phyloP scores from a whole-genome alignment of 495 filamentous ascomycete species.

The Penicillium riverlandense region DNA sequence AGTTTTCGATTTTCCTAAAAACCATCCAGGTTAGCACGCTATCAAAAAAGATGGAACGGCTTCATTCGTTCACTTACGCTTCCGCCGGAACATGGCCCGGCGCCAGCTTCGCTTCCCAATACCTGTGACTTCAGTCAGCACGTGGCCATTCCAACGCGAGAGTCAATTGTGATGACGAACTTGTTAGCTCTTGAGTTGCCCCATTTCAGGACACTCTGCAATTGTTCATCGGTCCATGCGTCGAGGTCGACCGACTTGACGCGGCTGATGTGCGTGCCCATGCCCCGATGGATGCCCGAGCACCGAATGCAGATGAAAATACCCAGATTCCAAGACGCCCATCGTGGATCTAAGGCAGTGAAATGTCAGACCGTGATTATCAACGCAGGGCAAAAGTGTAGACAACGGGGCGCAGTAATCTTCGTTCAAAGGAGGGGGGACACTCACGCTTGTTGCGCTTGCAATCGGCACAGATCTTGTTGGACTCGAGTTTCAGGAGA shows the following conservation, averaged over 20 bases:
- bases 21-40: not conserved
- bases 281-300: slow-evolving; percentile 94
- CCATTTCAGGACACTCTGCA: slow-evolving; percentile 87
- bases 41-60: too few relatives aligned
- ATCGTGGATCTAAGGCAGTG: slow-evolving; percentile 74
- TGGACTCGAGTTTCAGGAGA: slow-evolving; percentile 83
- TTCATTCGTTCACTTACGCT: slow-evolving; percentile 45
- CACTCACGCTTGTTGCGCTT: slow-evolving; percentile 92
- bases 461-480: slow-evolving; percentile 97
- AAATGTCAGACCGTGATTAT: slow-evolving; percentile 2
- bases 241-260: slow-evolving; percentile 98
- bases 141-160: not conserved
- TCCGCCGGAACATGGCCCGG: slow-evolving; percentile 93
- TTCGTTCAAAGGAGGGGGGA: slow-evolving; percentile 7
- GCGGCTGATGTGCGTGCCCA: slow-evolving; percentile 97
- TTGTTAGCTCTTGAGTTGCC: slow-evolving; percentile 93
- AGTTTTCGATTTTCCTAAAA: slow-evolving; percentile 90
- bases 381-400: not conserved
- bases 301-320: slow-evolving; percentile 97
- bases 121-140: slow-evolving; percentile 37
- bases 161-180: slow-evolving; percentile 35
- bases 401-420: slow-evolving; percentile 1
- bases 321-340: slow-evolving; percentile 96
- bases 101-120: slow-evolving; percentile 95
- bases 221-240: slow-evolving; percentile 96